Percentiles rank a stretch among this genome's conserved stretches.
These are phyloP conservation scores for Pulveroboletus frians DNA, from an alignment of 768 basidiomycete genomes.

Conservation along the genomic window DNA sequence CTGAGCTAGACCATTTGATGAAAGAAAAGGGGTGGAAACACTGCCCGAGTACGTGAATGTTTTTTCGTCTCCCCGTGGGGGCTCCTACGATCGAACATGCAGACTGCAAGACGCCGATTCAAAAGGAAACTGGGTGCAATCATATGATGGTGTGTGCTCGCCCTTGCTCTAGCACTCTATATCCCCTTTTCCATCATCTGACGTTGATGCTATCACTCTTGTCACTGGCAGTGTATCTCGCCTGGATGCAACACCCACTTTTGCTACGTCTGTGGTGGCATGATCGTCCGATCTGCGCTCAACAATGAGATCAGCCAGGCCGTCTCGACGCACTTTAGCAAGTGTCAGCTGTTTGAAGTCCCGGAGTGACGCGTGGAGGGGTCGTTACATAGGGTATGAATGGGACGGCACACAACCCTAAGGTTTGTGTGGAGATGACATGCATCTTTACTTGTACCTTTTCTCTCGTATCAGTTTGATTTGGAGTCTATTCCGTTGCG, in stretches of 20 bases:
- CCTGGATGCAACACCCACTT: slow-evolving; percentile 60
- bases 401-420: background rate
- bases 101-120: slow-evolving; percentile 47
- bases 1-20: slow-evolving; percentile 51
- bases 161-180: background rate
- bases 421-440: background rate
- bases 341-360: slow-evolving; percentile 35
- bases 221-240: slow-evolving; percentile 41
- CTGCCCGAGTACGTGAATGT: slow-evolving; percentile 47
- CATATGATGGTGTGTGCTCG: slow-evolving; percentile 46
- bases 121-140: slow-evolving; percentile 49
- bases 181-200: background rate
- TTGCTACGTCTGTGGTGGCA: slow-evolving; percentile 46
- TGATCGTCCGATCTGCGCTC: slow-evolving; percentile 40
- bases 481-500: background rate
- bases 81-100: background rate
- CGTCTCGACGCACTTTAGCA: slow-evolving; percentile 30
- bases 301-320: slow-evolving; percentile 28
- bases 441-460: background rate
- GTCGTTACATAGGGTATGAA: background rate
- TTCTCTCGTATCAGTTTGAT: background rate
- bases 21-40: slow-evolving; percentile 54
- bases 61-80: too few relatives aligned
- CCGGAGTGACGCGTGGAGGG: slow-evolving; percentile 12
- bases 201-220: background rate